Evolutionary conservation across 139 green algal species (phyloP), one percentile per base, ranked within the genome.

Genomic region (Picochlorum sp.): DNA sequence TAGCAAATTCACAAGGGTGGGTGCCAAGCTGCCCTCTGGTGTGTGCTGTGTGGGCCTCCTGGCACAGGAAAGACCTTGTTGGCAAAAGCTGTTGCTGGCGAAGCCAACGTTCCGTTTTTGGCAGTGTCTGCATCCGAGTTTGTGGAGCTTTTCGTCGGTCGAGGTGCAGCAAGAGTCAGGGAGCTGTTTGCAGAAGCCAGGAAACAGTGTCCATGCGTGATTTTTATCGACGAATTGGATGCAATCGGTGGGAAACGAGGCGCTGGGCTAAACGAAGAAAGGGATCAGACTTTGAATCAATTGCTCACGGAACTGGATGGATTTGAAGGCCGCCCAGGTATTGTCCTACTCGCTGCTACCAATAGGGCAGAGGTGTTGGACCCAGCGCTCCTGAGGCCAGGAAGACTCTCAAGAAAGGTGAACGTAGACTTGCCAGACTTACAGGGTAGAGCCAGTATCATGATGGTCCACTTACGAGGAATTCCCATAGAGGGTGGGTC

Each of bases 141-240:
- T 81, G 91, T 98, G 63, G 94, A 99, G 83, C 84, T 99, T 85
- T 99, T 96, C 81, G 92, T 99, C 38, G 92, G 92, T 4, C 78
- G 92, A 2, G 92, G 92, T 8, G 92, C 92, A 9, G 94, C 84
- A 2, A 75, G 92, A 57, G 86, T 97, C 20, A 65, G 81, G 2
- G 87, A 92, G 69, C 70, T 98, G 55, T 98, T 98, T 83, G 83
- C 87, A 0, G 87, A 97, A 76, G 92, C 92, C 1, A 81, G 90
- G 54, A 90, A 92, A 75, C 61, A 66, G 13, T 70, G 82, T 18
- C 86, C 91, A 20, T 87, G 79, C 49, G 85, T 98, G 9, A 80
- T 99, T n/a, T 99, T 99, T 75, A 95, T 99, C 56, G 94, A 99
- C 57, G 94, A 99, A 80, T 81, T 99, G 65, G 94, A 99, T 71